Evolutionary conservation across 2,329 filamentous ascomycete species (phyloP), one percentile per base, ranked within the genome.

Genomic region (Hypoxylon sp.): DNA sequence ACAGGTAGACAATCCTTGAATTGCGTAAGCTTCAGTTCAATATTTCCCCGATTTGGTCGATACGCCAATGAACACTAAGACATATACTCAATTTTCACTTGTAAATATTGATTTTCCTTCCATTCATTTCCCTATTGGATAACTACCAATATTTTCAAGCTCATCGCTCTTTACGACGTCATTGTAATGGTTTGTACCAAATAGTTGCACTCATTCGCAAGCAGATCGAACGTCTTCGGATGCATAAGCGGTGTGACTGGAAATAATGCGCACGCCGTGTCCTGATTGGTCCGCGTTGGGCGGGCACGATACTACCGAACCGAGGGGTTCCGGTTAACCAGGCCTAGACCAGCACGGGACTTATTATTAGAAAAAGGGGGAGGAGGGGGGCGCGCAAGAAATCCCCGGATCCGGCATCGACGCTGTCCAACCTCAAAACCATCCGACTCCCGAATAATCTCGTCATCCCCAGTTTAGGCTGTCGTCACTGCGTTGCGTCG

Each of bases 321-420:
- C 63, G 64, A 63, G 64, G 68, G 68, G 61, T 61, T 60, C 66
- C 62, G 66, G 63, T 59, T 50, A 66, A 56, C 48, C 11, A 57
- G 20, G 44, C 42, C 58, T 40, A 48, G 57, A 44, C 17, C 35
- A 51, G n/a, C 44, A 27, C 25, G 13, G 30, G 40, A 20, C 27
- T 53, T 58, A 59, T 57, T 65, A 56, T 56, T 65, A 56, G 51
- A 40, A 62, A 37, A 37, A 58, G 61, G 49, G 22, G 40, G 64
- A 46, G 46, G 48, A 6, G 31, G 42, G 62, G 25, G 3, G 25
- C 25, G 56, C 25, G 22, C 11, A 35, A 20, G 44, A 44, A 33
- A 30, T 35, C 51, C 50, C 57, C 58, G 31, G 48, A 61, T 27
- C 22, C 44, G 20, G 17, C 33, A 51, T 50, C 46, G 33, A 33